Evolutionary conservation across 495 filamentous ascomycete genomes (phyloP), one percentile per base, ranked within the genome.

Genomic region (Choiromyces venosus): DNA sequence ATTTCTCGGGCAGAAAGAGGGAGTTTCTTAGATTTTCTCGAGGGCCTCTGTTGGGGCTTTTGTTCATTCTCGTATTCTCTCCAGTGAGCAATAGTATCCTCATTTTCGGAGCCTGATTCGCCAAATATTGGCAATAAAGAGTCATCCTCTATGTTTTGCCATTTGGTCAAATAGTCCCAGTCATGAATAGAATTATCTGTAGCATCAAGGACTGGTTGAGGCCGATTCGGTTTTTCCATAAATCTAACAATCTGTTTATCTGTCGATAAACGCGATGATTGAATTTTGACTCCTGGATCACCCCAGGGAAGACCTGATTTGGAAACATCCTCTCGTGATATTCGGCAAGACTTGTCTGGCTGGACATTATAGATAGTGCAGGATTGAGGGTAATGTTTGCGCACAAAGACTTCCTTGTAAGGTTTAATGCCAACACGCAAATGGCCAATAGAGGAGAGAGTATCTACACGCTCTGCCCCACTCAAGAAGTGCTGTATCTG

Each of bases 11-110:
- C 46, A 21, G 81, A 83, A 6, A 91, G 83, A 4, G 66, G 66
- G 12, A 36, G 29, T 33, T 40, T 64, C 74, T 25, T 72, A 33
- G 67, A 82, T 78, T 66, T 76, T 40, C 36, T 42, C 25, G 77
- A 37, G 72, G 72, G 25, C 72, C 65, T 65, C 67, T 73, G 67
- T 37, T 74, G 56, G n/a, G 70, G 56, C 6, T 68, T 66, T 6
- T 78, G 78, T 74, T 93, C 91, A 25, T 86, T 82, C 64, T 88
- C 82, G 14, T 90, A 89, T 75, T 93, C 92, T 18, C 80, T 81
- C 87, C 85, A 91, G 0, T 88, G 90, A 0, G 86, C 84, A 16
- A 84, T 74, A 66, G 89, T 86, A 66, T 84, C 88, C 65, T 86
- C 85, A 1, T 81, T 83, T 67, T 89, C 87, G 14, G 85, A 86